phyloP scores from a whole-genome alignment of 176 grass and related monocot species.

The Neostapfia colusana region DNA sequence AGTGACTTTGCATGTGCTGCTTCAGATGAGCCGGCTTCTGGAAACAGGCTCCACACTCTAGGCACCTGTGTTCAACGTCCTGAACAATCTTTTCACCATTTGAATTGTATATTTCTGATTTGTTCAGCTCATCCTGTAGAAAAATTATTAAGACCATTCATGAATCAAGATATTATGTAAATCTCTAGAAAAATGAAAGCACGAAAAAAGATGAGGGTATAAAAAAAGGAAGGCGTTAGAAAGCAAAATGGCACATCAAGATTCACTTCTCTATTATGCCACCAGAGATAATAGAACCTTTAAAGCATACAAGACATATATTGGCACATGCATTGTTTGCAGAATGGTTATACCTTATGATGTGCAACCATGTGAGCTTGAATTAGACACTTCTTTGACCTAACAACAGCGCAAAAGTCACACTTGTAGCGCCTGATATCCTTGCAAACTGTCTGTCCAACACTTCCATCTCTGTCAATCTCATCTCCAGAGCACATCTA shows the following conservation, averaged over 20 bases:
- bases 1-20: conserved; percentile 72
- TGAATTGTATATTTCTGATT: conserved; percentile 40
- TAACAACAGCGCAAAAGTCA: conserved; percentile 56
- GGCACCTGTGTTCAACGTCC: conserved; percentile 33
- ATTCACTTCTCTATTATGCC: not conserved
- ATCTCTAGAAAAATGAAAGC: not conserved
- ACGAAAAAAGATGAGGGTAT: not conserved
- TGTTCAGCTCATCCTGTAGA: conserved; percentile 47
- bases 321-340: not conserved
- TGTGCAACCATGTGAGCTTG: conserved; percentile 54
- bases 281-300: not conserved
- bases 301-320: not conserved
- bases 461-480: not conserved
- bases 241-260: not conserved
- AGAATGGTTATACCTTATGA: conserved; percentile 42
- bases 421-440: conserved; percentile 64
- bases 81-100: conserved; percentile 40
- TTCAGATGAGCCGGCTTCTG: conserved; percentile 71
- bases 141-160: not conserved
- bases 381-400: conserved; percentile 63
- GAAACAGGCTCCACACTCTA: conserved; percentile 59
- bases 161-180: not conserved
- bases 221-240: not conserved
- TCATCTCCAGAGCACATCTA: conserved; percentile 52
- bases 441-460: conserved; percentile 15